phyloP scores from a whole-genome alignment of 202 grass and related monocot genomes.

The Panicum hallii region DNA sequence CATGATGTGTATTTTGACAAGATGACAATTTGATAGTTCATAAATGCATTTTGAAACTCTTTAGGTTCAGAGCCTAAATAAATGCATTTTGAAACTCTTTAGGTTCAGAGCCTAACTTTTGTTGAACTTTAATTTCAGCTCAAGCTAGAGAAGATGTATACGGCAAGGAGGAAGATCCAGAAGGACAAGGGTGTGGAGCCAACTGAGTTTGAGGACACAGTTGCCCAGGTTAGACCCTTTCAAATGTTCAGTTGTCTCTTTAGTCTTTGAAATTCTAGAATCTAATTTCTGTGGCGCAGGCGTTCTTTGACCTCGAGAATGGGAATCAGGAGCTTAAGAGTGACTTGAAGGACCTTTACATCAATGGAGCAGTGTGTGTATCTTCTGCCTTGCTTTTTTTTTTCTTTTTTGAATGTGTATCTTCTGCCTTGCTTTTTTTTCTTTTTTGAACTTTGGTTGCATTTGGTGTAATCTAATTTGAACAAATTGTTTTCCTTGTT shows the following conservation, averaged over 20 bases:
- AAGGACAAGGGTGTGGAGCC: slow-evolving; percentile 75
- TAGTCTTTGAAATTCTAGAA: slow-evolving; percentile 6
- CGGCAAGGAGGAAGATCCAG: slow-evolving; percentile 75
- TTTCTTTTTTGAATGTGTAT: background rate
- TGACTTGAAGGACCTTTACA: slow-evolving; percentile 75
- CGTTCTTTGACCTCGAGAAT: slow-evolving; percentile 76
- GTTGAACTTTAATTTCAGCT: slow-evolving; percentile 3
- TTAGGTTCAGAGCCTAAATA: background rate
- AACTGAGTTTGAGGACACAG: slow-evolving; percentile 74
- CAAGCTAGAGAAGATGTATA: slow-evolving; percentile 58
- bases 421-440: background rate
- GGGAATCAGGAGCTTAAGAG: slow-evolving; percentile 65
- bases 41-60: background rate
- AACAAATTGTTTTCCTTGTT: background rate
- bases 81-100: background rate
- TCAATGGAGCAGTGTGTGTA: slow-evolving; percentile 55
- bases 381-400: background rate
- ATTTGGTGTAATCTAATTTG: background rate
- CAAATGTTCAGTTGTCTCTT: background rate
- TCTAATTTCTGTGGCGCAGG: slow-evolving; percentile 40
- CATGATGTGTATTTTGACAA: background rate
- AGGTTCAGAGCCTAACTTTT: background rate
- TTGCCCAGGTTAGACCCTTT: slow-evolving; percentile 64
- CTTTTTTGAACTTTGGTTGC: background rate
- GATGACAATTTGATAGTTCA: background rate